phyloP scores from a whole-genome alignment of 805 yeast genomes.

The Tetrapisispora namnaoensis region DNA sequence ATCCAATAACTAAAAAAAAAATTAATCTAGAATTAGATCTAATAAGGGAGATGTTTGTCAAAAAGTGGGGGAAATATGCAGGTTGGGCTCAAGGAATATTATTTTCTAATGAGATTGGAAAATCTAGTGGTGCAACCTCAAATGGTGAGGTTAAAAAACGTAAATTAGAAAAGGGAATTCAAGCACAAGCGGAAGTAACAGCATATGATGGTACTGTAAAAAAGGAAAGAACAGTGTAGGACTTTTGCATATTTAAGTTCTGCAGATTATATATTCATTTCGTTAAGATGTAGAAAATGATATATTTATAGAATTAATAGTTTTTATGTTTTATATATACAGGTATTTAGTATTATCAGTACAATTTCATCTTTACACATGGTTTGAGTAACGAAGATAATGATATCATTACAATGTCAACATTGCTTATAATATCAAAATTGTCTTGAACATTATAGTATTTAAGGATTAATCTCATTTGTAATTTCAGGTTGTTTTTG shows the following conservation, averaged over 20 bases:
- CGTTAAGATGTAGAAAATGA: no score
- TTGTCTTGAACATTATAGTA: not conserved
- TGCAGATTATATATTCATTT: not conserved
- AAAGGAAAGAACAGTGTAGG: not conserved
- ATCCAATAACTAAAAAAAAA: constrained; percentile 27
- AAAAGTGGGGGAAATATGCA: constrained; percentile 81
- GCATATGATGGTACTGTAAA: not conserved
- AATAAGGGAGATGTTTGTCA: constrained; percentile 50
- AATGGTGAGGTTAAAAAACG: constrained; percentile 19
- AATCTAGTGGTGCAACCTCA: constrained; percentile 55
- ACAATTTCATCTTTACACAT: not conserved
- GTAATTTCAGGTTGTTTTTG: constrained; percentile 4
- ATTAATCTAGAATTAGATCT: constrained; percentile 30
- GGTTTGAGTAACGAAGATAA: not conserved
- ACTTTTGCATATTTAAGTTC: not conserved
- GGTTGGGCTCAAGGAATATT: constrained; percentile 99
- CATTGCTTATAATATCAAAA: not conserved
- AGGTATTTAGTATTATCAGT: not conserved
- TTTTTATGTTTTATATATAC: not conserved
- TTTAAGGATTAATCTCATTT: not conserved
- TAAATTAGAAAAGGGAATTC: constrained; percentile 5
- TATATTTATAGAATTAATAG: not conserved
- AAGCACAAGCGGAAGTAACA: not conserved
- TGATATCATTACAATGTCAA: no score
- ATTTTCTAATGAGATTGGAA: constrained; percentile 77